Evolutionary conservation across 768 basidiomycete species (phyloP).

Genomic region (Lactifluus hygrophoroides): DNA sequence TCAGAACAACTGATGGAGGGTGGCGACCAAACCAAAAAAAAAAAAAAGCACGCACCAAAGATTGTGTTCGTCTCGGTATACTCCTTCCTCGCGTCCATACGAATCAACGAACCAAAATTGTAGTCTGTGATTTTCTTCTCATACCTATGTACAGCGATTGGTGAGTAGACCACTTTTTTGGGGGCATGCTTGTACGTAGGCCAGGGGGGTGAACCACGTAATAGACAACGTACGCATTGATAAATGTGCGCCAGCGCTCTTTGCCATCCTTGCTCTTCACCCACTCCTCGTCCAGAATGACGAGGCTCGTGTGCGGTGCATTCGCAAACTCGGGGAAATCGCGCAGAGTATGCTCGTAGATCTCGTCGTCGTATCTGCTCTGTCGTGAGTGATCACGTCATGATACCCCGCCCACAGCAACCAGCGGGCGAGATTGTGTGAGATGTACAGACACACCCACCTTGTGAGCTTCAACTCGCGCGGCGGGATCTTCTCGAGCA

Average conservation of each 20-base stretch:
- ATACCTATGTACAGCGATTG: slow-evolving; percentile 62
- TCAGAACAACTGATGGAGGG: background rate
- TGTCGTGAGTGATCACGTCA: background rate
- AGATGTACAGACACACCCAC: slow-evolving; percentile 44
- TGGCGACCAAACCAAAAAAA: background rate
- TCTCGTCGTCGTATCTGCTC: slow-evolving; percentile 70
- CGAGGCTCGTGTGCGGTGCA: slow-evolving; percentile 34
- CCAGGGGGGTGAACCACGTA: background rate
- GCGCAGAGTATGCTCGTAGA: slow-evolving; percentile 65
- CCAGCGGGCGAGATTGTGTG: background rate
- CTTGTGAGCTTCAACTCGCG: slow-evolving; percentile 72
- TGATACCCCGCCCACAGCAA: background rate
- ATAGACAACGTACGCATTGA: slow-evolving; percentile 50
- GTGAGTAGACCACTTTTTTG: too few relatives aligned
- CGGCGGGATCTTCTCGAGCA: slow-evolving; percentile 75
- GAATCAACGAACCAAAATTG: slow-evolving; percentile 94
- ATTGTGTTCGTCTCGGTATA: slow-evolving; percentile 92
- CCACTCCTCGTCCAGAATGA: slow-evolving; percentile 76
- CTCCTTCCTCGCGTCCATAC: slow-evolving; percentile 68
- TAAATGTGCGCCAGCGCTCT: slow-evolving; percentile 85
- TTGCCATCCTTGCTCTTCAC: slow-evolving; percentile 88
- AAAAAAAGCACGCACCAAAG: slow-evolving; percentile 52
- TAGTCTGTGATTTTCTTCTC: slow-evolving; percentile 87
- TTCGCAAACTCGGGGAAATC: slow-evolving; percentile 70
- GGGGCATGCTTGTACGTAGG: too few relatives aligned